These are phyloP conservation scores for Eucalyptus decipiens DNA, from an alignment of 345 rosid genomes.

Conservation along the genomic window DNA sequence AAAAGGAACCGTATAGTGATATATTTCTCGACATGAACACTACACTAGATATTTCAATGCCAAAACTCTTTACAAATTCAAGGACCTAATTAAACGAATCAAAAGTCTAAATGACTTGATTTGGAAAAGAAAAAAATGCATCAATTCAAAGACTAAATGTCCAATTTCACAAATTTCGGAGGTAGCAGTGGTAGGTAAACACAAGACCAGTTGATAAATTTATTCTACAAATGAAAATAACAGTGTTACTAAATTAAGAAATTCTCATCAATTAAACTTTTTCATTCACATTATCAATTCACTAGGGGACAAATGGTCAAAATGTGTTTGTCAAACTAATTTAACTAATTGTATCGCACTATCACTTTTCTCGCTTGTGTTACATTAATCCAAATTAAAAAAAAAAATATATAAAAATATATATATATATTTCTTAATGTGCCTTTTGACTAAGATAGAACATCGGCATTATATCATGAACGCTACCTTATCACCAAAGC, in stretches of 20 bases:
- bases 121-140: background rate
- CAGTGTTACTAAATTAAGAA: background rate
- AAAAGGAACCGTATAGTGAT: background rate
- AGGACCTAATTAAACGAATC: rapidly evolving
- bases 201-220: background rate
- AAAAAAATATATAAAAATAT: too few species aligned
- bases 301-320: background rate
- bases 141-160: background rate
- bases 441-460: background rate
- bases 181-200: background rate
- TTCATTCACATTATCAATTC: background rate
- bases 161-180: background rate
- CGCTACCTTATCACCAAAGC: background rate
- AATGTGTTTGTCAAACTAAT: background rate
- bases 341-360: background rate
- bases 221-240: background rate
- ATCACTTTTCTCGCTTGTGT: background rate
- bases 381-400: background rate
- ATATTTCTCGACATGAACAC: background rate
- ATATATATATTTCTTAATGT: too few species aligned
- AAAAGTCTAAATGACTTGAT: background rate
- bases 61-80: background rate
- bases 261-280: background rate
- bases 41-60: background rate
- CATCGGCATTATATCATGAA: background rate